Evolutionary conservation across 2,329 filamentous ascomycete genomes (phyloP), one percentile per base, ranked within the genome.

Genomic region (Akanthomyces uredinophilus): DNA sequence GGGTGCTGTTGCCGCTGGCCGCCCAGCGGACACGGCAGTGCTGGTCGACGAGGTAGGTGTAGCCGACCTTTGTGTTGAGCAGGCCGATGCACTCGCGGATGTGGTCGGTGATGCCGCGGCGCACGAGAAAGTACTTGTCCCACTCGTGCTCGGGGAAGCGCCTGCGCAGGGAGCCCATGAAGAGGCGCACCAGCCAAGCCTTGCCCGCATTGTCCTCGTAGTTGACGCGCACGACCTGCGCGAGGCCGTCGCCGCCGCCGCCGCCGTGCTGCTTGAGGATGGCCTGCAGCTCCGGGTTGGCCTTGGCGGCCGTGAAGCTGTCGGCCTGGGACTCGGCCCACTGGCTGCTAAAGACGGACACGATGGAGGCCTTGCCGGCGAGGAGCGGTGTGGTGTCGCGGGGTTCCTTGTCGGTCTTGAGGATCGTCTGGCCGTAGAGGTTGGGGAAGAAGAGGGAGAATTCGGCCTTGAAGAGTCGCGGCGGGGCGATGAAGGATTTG

Each of bases 11-110:
- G 14, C 88, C 91, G 70, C 92, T 96, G 4, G 91, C 95, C 0
- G 94, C 95, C 95, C 95, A 99, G 62, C 95, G 85, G 68, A 99
- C 96, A 76, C 87, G 90, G 74, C 92, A 96, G 66, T 93, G 82
- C 65, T 87, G 81, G 73, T 99, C 95, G 63, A 99, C 81, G 53
- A 99, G 81, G 75, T 96, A 99, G 5, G 93, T 89, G 77, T 97
- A 98, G 43, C 93, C 94, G 39, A 97, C 94, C 75, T 93, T 96
- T 67, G 86, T 87, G 76, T 99, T 99, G 71, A 96, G 78, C 72
- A 96, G 68, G 13, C 87, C 87, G 64, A 89, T 85, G 44, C 77
- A 79, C 73, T 88, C 86, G 58, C 82, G 79, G 61, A 88, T 84
- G 61, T 86, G 80, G 59, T 87, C 82, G 0, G 83, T 82, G 58